phyloP scores from a whole-genome alignment of 2,329 filamentous ascomycete genomes.

The Paecilomyces dactylethromorphus region DNA sequence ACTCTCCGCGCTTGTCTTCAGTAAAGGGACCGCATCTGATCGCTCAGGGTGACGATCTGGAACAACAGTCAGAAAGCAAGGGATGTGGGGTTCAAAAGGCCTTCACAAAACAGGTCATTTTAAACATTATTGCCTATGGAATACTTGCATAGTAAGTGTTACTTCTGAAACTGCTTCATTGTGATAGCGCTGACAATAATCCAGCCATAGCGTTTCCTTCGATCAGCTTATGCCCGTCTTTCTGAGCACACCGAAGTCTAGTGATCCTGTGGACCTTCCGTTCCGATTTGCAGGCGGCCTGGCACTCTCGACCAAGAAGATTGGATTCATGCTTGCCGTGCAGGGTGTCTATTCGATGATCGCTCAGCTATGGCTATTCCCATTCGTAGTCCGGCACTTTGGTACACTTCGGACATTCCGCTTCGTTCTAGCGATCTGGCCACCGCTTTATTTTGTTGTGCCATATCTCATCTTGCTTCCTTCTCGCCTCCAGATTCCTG shows the following conservation, averaged over 20 bases:
- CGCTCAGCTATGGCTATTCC: conserved; percentile 77
- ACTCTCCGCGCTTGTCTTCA: conserved; percentile 44
- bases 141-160: conserved; percentile 84
- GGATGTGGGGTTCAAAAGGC: conserved; percentile 48
- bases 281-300: conserved; percentile 89
- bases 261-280: conserved; percentile 55
- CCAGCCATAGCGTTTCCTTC: conserved; percentile 91
- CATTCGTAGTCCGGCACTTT: conserved; percentile 65
- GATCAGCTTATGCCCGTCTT: conserved; percentile 92
- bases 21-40: conserved; percentile 21
- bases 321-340: conserved; percentile 80
- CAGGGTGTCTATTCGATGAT: conserved; percentile 88
- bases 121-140: conserved; percentile 85
- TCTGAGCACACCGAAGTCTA: conserved; percentile 61
- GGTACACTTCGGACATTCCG: conserved; percentile 79
- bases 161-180: background rate
- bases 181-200: conserved; percentile 15
- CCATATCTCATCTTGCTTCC: conserved; percentile 87
- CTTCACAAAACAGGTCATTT: conserved; percentile 77
- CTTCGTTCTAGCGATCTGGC: conserved; percentile 74
- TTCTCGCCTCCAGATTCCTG: conserved; percentile 60
- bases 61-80: conserved; percentile 35
- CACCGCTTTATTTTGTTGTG: conserved; percentile 76
- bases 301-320: conserved; percentile 71
- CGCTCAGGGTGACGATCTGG: conserved; percentile 32